Evolutionary conservation across 2,329 filamentous ascomycete species (phyloP), one percentile per base, ranked within the genome.

Genomic region (Colletotrichum siamense): DNA sequence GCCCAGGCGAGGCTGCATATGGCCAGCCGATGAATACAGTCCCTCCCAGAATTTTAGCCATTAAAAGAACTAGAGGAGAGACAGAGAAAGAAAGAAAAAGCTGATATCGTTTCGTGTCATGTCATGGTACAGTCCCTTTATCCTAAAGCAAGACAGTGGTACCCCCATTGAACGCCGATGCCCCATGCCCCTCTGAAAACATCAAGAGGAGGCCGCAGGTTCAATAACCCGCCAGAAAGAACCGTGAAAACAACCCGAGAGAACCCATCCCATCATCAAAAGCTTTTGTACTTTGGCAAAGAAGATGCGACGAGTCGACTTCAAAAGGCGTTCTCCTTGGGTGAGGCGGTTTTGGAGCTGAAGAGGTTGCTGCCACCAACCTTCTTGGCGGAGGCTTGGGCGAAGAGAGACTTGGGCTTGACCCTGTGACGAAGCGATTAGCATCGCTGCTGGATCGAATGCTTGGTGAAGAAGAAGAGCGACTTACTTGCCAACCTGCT

Each of bases 401-500:
- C 92, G 82, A 94, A 94, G 80, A 94, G 89, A 5, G 92, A 94
- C 84, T 92, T 92, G 75, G 92, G 92, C 87, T 93, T 94, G 82
- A 88, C 89, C 81, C 92, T 93, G 80, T 15, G 15, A 16, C 13
- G 7, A 68, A 59, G 8, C 26, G 30, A 57, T 78, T 62, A 76
- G 64, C 44, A 26, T 22, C 15, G 59, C 32, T 52, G 34, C 55
- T 13, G n/a, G 18, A 49, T 49, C 18, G 63, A 16, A 16, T 36
- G 9, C n/a, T 52, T 24, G 44, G 44, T 22, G 15, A 32, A 13
- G 6, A 36, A 8, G 32, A 8, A 36, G 8, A 18, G 22, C 24
- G 8, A 89, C 91, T 83, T 89, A 95, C 94, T 96, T 96, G 86
- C 90, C 91, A 78, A 93, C 93, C 82, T 95, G 93, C 88, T 95